A percentile compares a stretch with the other conserved stretches of the same genome.
These are phyloP conservation scores for Canavalia ensiformis DNA, from an alignment of 306 rosid genomes.

Conservation along the genomic window DNA sequence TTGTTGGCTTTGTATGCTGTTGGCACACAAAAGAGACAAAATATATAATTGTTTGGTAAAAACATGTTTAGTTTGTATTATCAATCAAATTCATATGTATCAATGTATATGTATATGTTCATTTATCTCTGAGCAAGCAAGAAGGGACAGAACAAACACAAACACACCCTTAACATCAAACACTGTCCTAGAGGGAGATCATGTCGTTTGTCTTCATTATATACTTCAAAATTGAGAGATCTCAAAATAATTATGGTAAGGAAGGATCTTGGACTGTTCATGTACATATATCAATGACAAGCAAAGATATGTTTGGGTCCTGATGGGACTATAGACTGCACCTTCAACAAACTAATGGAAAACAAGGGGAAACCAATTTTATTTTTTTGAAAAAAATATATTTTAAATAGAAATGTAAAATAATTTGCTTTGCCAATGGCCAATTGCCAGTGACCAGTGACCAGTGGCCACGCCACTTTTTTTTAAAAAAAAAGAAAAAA, in stretches of 20 bases:
- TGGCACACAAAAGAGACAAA: constrained; percentile 50
- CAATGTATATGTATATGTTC: constrained; percentile 11
- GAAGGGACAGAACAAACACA: constrained; percentile 49
- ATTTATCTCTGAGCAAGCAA: constrained; percentile 26
- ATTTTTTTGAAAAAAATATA: not conserved
- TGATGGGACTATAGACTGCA: constrained; percentile 40
- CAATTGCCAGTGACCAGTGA: no score
- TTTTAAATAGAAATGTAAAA: not conserved
- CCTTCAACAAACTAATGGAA: constrained; percentile 24
- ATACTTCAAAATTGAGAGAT: constrained; percentile 27
- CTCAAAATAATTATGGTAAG: constrained; percentile 21
- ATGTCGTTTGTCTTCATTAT: constrained; percentile 48
- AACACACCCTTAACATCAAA: constrained; percentile 44
- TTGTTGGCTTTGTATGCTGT: constrained; percentile 20
- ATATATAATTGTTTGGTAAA: constrained; percentile 45
- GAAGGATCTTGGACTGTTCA: constrained; percentile 42
- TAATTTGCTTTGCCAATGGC: not conserved
- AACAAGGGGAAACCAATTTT: not conserved
- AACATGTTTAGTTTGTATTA: constrained; percentile 52
- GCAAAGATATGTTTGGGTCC: constrained; percentile 44
- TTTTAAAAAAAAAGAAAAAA: not conserved
- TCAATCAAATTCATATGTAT: constrained; percentile 48
- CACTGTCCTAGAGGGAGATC: constrained; percentile 43
- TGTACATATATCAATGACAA: constrained; percentile 47
- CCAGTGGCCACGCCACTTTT: not conserved